Evolutionary conservation across 2,329 filamentous ascomycete genomes (phyloP).

Genomic region (Sordariomycetes sp.): DNA sequence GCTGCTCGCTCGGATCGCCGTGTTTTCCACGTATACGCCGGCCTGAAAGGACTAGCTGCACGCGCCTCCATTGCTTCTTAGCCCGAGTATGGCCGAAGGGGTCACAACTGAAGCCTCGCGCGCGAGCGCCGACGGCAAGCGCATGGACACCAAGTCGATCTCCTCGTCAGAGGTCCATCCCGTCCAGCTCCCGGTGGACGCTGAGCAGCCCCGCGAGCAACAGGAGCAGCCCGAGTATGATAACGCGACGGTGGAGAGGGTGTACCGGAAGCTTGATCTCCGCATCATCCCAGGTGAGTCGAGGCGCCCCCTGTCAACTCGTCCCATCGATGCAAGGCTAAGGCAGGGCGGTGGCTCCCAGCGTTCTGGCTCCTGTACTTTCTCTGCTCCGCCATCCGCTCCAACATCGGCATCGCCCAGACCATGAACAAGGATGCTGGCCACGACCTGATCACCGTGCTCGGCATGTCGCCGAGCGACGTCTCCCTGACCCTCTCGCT

Average conservation of each 20-base stretch:
- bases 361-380: conserved; percentile 90
- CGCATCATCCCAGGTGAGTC: conserved; percentile 44
- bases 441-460: conserved; percentile 63
- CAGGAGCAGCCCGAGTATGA: conserved; percentile 25
- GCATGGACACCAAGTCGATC: conserved; percentile 1
- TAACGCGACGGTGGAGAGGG: conserved; percentile 35
- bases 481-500: conserved; percentile 74
- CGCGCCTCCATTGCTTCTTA: conserved; percentile 36
- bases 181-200: background rate
- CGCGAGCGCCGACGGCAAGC: conserved; percentile 17
- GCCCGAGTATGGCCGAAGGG: conserved; percentile 31
- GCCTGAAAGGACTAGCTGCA: conserved; percentile 19
- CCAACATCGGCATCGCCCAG: conserved; percentile 86
- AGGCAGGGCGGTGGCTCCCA: conserved; percentile 11
- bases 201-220: background rate
- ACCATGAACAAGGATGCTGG: conserved; percentile 67
- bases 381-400: conserved; percentile 80
- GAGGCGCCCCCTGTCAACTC: background rate
- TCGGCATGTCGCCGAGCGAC: conserved; percentile 59
- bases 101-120: conserved; percentile 14
- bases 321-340: background rate
- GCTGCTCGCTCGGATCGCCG: background rate
- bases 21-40: background rate
- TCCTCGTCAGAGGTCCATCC: background rate
- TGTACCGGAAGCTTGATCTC: conserved; percentile 43